A percentile compares a stretch with the other conserved stretches of the same genome.
These are phyloP conservation scores for Albatrellus ellisii DNA, from an alignment of 768 basidiomycete species.

Conservation along the genomic window DNA sequence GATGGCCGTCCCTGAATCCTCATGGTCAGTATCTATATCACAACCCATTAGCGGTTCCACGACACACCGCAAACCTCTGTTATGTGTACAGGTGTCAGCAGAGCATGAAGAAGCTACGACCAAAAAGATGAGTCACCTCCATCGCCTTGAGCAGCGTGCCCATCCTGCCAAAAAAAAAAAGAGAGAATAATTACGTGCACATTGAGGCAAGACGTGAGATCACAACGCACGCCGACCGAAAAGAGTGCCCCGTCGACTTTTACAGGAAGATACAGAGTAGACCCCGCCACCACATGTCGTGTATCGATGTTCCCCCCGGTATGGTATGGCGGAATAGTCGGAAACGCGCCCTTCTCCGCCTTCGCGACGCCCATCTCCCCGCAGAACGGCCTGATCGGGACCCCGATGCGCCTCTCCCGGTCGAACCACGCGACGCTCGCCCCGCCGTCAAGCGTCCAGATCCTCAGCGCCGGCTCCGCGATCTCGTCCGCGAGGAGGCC, in stretches of 20 bases:
- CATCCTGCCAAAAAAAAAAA: slow-evolving; percentile 28
- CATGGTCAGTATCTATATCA: not conserved
- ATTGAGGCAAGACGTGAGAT: not conserved
- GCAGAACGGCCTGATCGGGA: slow-evolving; percentile 43
- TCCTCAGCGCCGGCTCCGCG: slow-evolving; percentile 34
- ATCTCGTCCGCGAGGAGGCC: slow-evolving; percentile 46
- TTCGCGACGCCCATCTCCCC: slow-evolving; percentile 55
- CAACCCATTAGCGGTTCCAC: not conserved
- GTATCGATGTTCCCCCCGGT: slow-evolving; percentile 56
- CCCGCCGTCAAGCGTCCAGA: slow-evolving; percentile 34
- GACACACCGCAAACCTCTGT: slow-evolving; percentile 46
- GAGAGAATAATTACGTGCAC: not conserved
- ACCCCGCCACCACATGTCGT: slow-evolving; percentile 37
- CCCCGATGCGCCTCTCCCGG: slow-evolving; percentile 30
- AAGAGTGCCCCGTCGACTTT: slow-evolving; percentile 49
- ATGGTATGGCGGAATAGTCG: slow-evolving; percentile 48
- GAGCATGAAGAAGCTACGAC: no score
- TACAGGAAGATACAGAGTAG: slow-evolving; percentile 44
- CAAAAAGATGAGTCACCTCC: slow-evolving; percentile 29
- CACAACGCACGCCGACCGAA: slow-evolving; percentile 38
- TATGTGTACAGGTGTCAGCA: not conserved
- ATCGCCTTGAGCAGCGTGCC: slow-evolving; percentile 55
- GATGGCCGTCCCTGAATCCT: slow-evolving; percentile 39
- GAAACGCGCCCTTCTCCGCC: slow-evolving; percentile 34
- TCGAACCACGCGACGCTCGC: slow-evolving; percentile 38